phyloP scores from a whole-genome alignment of 371 early-diverging fungal species.

The Choanephora cucurbitarum region DNA sequence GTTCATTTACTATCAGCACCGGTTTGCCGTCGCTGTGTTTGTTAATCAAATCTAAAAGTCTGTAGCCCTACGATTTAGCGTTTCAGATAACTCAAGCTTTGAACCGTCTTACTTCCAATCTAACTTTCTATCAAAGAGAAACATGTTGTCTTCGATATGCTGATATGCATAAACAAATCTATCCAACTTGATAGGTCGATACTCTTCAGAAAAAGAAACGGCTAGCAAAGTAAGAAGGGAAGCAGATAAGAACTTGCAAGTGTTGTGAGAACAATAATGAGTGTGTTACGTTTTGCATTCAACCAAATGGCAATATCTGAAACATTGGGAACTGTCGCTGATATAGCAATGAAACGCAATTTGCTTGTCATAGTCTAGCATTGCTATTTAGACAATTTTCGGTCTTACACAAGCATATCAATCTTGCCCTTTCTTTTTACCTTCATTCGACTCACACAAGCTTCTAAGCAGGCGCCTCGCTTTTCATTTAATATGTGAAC shows the following conservation, averaged over 20 bases:
- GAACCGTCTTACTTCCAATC: conserved; percentile 58
- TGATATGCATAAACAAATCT: conserved; percentile 63
- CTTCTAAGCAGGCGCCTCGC: conserved; percentile 56
- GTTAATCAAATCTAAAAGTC: conserved; percentile 63
- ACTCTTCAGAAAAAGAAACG: conserved; percentile 71
- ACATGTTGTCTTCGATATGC: conserved; percentile 44
- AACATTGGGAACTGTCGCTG: conserved; percentile 89
- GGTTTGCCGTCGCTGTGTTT: conserved; percentile 61
- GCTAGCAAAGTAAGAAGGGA: too few relatives aligned
- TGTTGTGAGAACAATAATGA: too few relatives aligned
- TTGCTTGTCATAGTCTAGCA: conserved; percentile 30
- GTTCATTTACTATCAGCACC: conserved; percentile 58
- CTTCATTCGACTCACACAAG: conserved; percentile 55
- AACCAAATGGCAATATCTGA: conserved; percentile 80
- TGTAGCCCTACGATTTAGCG: conserved; percentile 13
- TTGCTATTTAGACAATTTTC: not conserved
- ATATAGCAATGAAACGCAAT: conserved; percentile 67
- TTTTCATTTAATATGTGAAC: conserved; percentile 54
- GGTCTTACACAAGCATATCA: not conserved
- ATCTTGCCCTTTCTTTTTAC: conserved; percentile 18
- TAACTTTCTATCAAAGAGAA: conserved; percentile 65
- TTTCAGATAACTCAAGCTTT: not conserved
- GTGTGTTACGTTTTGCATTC: conserved; percentile 41
- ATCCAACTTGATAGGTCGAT: conserved; percentile 75
- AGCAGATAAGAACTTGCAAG: too few relatives aligned